Evolutionary conservation across 805 yeast genomes (phyloP).

Genomic region (Suhomyces sp.): DNA sequence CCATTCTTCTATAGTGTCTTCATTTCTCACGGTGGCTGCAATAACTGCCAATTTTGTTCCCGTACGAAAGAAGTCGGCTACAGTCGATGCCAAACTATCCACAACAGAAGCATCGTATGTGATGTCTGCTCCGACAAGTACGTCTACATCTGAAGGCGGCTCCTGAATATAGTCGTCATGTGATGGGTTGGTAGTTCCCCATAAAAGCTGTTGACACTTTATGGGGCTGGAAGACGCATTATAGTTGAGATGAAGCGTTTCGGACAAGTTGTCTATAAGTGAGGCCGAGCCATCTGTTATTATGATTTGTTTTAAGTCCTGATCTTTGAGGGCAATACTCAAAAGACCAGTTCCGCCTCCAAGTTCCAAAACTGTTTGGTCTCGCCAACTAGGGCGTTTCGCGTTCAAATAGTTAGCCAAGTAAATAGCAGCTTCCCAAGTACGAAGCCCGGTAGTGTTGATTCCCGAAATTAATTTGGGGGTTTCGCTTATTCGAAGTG

Average conservation of each 20-base stretch:
- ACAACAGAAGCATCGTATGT: slow-evolving; percentile 72
- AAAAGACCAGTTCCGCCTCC: slow-evolving; percentile 92
- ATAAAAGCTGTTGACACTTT: slow-evolving; percentile 38
- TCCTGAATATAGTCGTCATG: slow-evolving; percentile 37
- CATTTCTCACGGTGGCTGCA: slow-evolving; percentile 75
- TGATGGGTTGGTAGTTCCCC: slow-evolving; percentile 52
- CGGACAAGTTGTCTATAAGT: slow-evolving; percentile 46
- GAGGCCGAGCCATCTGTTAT: slow-evolving; percentile 69
- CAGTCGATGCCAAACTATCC: slow-evolving; percentile 50
- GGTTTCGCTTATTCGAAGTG: slow-evolving; percentile 49
- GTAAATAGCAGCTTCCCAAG: slow-evolving; percentile 90
- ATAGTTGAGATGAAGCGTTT: slow-evolving; percentile 46
- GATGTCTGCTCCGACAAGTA: slow-evolving; percentile 81
- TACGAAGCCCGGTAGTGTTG: slow-evolving; percentile 87
- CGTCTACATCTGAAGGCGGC: slow-evolving; percentile 33
- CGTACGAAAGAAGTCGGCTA: slow-evolving; percentile 36
- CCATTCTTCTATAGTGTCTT: slow-evolving; percentile 31
- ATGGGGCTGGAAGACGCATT: slow-evolving; percentile 12
- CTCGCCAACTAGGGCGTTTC: slow-evolving; percentile 13
- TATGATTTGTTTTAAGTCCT: slow-evolving; percentile 25
- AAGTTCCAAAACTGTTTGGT: slow-evolving; percentile 56
- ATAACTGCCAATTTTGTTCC: slow-evolving; percentile 41
- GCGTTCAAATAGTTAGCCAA: slow-evolving; percentile 50
- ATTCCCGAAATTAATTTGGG: slow-evolving; percentile 63
- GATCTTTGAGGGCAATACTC: slow-evolving; percentile 44